Evolutionary conservation across 208 protist genomes (phyloP).

Genomic region (Wallacemonas sp.): DNA sequence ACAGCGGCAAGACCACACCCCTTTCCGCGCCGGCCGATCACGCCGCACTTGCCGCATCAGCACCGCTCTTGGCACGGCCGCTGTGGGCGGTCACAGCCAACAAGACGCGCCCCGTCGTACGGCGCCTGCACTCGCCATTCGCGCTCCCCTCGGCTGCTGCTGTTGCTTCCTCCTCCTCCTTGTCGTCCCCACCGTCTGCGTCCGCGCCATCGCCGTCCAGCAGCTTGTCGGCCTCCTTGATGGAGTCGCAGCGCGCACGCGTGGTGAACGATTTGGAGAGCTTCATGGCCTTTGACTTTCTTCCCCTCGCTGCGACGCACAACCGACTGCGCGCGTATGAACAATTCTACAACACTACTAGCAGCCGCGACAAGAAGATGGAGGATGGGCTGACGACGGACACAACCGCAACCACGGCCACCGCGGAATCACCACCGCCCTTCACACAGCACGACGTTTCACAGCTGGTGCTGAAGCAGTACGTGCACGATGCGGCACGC

Average conservation of each 20-base stretch:
- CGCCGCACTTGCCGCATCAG: no score
- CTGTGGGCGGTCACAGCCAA: constrained; percentile 27
- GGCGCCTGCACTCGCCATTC: constrained; percentile 18
- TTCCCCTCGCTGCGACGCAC: constrained; percentile 62
- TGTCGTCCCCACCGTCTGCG: not conserved
- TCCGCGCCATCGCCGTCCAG: not conserved
- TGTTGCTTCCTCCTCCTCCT: not conserved
- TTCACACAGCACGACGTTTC: constrained; percentile 9
- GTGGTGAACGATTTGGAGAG: constrained; percentile 28
- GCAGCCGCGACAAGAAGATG: no score
- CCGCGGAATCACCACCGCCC: not conserved
- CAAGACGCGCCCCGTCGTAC: constrained; percentile 30
- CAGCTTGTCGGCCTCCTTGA: not conserved
- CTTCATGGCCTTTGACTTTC: constrained; percentile 72
- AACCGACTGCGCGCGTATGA: constrained; percentile 28
- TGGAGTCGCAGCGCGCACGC: not conserved
- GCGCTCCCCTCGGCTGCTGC: not conserved
- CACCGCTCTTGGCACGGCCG: constrained; percentile 19
- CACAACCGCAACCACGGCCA: not conserved
- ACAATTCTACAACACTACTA: not conserved
- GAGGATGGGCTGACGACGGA: no score
- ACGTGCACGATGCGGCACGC: constrained; percentile 73
- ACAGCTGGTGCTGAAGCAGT: constrained; percentile 61
- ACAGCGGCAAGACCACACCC: no score
- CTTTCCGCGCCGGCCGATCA: no score